A percentile compares a stretch with the other conserved stretches of the same genome.
Conservation (phyloP, 1,139 yeast species). For the Geotrichum restrictum region DNA sequence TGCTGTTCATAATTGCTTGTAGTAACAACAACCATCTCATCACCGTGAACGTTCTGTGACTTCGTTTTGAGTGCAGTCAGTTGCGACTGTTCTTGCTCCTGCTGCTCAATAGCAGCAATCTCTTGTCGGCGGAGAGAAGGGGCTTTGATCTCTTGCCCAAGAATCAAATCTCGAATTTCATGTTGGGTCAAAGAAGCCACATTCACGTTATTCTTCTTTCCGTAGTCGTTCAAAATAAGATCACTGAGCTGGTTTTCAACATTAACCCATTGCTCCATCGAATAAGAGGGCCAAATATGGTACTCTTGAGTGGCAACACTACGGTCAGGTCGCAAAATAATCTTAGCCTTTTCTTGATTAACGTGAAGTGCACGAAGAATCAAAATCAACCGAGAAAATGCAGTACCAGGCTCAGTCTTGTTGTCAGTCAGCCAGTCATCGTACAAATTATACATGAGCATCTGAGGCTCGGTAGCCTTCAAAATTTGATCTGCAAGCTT, state of each 20-base stretch:
- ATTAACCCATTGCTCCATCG: constrained; percentile 86
- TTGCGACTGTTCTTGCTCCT: constrained; percentile 45
- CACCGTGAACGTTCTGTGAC: constrained; percentile 91
- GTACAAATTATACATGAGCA: constrained; percentile 84
- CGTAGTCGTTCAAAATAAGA: constrained; percentile 77
- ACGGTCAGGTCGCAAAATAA: constrained; percentile 72
- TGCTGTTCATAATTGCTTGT: constrained; percentile 86
- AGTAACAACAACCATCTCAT: constrained; percentile 89
- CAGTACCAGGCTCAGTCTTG: constrained; percentile 77
- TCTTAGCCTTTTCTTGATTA: constrained; percentile 69
- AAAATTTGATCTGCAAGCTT: constrained; percentile 74
- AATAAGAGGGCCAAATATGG: constrained; percentile 90
- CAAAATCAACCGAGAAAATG: constrained; percentile 81
- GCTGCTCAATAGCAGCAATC: constrained; percentile 71
- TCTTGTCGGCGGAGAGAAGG: constrained; percentile 82
- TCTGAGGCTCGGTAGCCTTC: constrained; percentile 87
- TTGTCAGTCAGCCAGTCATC: constrained; percentile 76
- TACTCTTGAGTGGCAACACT: constrained; percentile 66
- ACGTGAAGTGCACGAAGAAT: constrained; percentile 76
- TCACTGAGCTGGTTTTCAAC: constrained; percentile 87
- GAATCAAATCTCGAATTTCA: constrained; percentile 86
- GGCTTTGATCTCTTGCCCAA: constrained; percentile 90
- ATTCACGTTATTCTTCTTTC: constrained; percentile 79
- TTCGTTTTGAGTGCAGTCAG: constrained; percentile 78
- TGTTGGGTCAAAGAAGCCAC: constrained; percentile 85